Evolutionary conservation across 169 alveolate genomes (phyloP).

Genomic region (Blepharisma undulans): DNA sequence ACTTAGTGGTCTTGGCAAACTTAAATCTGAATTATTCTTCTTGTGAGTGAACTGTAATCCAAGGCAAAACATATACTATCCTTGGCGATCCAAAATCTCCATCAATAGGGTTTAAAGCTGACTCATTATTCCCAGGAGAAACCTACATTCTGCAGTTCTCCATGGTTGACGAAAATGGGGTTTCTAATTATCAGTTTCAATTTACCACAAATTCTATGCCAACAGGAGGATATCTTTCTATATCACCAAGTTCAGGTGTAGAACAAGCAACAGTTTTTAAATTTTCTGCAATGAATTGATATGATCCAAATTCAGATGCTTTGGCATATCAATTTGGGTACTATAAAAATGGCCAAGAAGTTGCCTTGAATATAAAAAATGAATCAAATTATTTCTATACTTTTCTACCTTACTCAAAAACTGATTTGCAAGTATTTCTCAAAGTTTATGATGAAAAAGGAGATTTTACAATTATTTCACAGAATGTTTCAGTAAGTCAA

Average conservation of each 20-base stretch:
- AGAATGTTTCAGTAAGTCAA: not conserved
- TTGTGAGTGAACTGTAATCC: not conserved
- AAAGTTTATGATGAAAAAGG: not conserved
- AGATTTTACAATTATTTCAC: not conserved
- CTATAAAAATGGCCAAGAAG: not conserved
- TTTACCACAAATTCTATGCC: not conserved
- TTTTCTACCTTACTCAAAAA: not conserved
- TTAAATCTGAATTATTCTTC: not conserved
- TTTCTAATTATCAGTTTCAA: not conserved
- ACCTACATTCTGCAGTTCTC: not conserved
- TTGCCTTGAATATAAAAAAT: not conserved
- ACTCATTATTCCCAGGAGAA: not conserved
- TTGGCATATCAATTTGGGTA: constrained; percentile 28
- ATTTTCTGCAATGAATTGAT: not conserved
- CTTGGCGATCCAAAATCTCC: not conserved
- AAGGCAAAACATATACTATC: not conserved
- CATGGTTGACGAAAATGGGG: not conserved
- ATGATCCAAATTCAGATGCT: not conserved
- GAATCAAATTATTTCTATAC: not conserved
- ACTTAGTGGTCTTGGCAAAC: not conserved
- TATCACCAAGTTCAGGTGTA: not conserved
- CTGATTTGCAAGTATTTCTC: not conserved
- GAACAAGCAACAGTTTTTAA: not conserved
- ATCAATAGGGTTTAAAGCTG: not conserved
- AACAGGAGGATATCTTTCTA: not conserved